Conservation (phyloP, 129 eudicot genomes). For the Pittosporum tobira region DNA sequence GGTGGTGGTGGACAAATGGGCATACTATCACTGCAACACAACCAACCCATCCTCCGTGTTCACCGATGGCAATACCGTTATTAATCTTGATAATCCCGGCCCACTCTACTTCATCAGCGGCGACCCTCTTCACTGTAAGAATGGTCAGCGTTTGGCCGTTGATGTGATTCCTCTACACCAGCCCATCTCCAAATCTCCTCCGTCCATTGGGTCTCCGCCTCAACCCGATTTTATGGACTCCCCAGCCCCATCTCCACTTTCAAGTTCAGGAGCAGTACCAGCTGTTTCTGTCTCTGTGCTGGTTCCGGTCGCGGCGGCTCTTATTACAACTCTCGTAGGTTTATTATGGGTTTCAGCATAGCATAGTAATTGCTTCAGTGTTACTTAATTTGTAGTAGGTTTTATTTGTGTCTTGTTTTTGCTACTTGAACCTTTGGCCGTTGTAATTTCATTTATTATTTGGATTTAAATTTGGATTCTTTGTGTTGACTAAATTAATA, state of each 20-base stretch:
- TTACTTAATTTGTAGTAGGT: background rate
- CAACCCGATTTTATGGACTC: constrained; percentile 11
- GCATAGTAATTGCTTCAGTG: background rate
- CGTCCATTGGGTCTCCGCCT: constrained; percentile 4
- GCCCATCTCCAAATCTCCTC: constrained; percentile 4
- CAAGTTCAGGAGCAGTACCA: constrained; percentile 17
- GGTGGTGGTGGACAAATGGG: constrained; percentile 47
- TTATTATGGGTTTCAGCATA: constrained; percentile 5
- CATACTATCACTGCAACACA: constrained; percentile 52
- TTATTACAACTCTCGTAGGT: constrained; percentile 15
- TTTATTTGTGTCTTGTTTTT: constrained; percentile 1
- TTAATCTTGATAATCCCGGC: constrained; percentile 38
- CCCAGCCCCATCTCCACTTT: constrained; percentile 25
- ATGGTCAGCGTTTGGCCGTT: constrained; percentile 42
- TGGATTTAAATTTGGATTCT: too few species aligned
- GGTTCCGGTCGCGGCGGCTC: constrained; percentile 12
- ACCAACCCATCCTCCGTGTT: constrained; percentile 25
- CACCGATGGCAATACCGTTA: constrained; percentile 37
- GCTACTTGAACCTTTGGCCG: background rate
- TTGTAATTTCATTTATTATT: too few species aligned
- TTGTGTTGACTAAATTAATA: too few species aligned
- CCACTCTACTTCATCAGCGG: constrained; percentile 55
- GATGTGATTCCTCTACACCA: constrained; percentile 30
- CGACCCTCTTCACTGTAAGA: constrained; percentile 35
- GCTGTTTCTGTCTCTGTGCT: background rate